Base-by-base conservation (phyloP, 192 early-diverging fungal genomes). In the Coemansia sp. region DNA sequence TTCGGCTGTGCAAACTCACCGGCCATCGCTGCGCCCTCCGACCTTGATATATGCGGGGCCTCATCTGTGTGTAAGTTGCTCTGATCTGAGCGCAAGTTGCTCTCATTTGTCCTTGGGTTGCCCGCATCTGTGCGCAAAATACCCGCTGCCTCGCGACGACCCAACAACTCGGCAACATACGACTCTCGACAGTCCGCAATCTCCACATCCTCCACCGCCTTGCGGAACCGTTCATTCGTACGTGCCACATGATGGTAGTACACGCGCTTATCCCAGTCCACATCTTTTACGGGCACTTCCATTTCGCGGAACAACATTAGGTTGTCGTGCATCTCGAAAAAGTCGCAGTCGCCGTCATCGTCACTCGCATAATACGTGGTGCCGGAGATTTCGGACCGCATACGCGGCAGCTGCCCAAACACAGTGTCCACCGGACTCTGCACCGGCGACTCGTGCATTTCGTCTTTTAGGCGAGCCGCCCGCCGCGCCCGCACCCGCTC, bases 181-280 rank as follows among this genome's bases (percentile, higher is more conserved):
- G 66, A 60, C 2, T 55, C 64, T 31, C 77, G 71, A 27, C 69
- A 80, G 37, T 74, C 68, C 43, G 51, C 38, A 22, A 80, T 61
- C 35, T 58, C 39, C 1, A 64, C 68, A 3, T 62, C 64, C 52
- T 74, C 68, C 3, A 61, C 43, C 11, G 59, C 58, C 6, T 38
- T 31, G 27, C 72, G 67, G 12, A 63, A 64, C n/a, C 16, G 21
- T 1, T 62, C 54, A 59, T 71, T 57, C 6, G 59, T 60, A 43
- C 67, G 67, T 6, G 68, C 65, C 17, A 67, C 59, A 27, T 80
- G 77, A 55, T 74, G 64, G 47, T 80, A 74, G 58, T 71, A 71
- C 26, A 80, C 77, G 31, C 72, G 71, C 64, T 80, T 80, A 48
- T 80, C 77, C 77, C 77, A 80, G 45, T 80, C 71, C 4, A 71